Percentiles rank a stretch among this genome's conserved stretches.
Conservation (phyloP, 371 early-diverging fungal species). For the Apophysomyces ossiformis region DNA sequence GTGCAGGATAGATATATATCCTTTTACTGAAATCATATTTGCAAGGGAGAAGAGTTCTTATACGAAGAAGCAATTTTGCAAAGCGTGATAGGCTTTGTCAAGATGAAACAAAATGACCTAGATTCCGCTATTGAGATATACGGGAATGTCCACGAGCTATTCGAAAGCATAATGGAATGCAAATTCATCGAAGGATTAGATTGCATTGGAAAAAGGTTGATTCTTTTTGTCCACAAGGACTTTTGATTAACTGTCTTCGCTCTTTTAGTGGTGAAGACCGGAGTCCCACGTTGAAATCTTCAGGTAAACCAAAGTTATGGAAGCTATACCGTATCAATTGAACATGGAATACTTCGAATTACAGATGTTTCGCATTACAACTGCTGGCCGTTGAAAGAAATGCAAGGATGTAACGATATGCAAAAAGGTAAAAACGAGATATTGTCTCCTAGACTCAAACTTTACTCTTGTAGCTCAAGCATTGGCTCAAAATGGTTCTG, state of each 20-base stretch:
- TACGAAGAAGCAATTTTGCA: constrained; percentile 33
- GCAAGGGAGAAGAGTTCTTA: constrained; percentile 22
- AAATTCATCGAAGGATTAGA: constrained; percentile 54
- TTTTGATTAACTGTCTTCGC: background rate
- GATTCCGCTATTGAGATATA: constrained; percentile 52
- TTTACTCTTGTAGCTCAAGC: constrained; percentile 14
- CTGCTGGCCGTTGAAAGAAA: constrained; percentile 23
- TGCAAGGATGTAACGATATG: constrained; percentile 20
- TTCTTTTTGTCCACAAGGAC: background rate
- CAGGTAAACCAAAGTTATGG: background rate
- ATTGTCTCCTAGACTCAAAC: background rate
- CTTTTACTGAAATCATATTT: background rate
- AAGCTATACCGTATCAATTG: background rate
- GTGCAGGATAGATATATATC: background rate
- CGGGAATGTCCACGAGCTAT: constrained; percentile 42
- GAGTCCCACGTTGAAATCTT: background rate
- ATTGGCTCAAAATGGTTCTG: constrained; percentile 11
- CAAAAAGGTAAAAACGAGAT: constrained; percentile 23
- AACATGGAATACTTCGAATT: background rate
- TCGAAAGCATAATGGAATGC: constrained; percentile 51
- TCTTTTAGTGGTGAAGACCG: background rate
- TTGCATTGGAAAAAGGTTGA: constrained; percentile 40
- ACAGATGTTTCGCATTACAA: constrained; percentile 13
- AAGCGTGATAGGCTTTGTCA: constrained; percentile 51
- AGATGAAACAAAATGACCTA: constrained; percentile 34